These are phyloP conservation scores for Medicago ruthenica DNA, from an alignment of 306 rosid genomes.

Conservation along the genomic window DNA sequence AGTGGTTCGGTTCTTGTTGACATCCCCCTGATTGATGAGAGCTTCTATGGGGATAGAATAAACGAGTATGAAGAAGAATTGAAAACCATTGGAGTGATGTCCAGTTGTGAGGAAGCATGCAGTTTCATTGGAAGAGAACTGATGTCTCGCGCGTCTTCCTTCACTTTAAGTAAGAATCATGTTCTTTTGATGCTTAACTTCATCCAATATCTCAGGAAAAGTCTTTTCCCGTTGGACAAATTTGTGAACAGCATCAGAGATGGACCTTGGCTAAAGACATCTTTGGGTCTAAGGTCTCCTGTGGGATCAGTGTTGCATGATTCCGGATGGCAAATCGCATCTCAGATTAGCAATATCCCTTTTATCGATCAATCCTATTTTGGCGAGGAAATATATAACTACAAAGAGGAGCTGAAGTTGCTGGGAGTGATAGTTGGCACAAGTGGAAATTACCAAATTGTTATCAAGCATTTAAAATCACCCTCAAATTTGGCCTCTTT, in stretches of 20 bases:
- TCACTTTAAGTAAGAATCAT: slow-evolving; percentile 46
- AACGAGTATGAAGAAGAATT: slow-evolving; percentile 58
- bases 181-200: slow-evolving; percentile 61
- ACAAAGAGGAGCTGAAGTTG: slow-evolving; percentile 59
- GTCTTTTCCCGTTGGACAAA: slow-evolving; percentile 25
- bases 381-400: slow-evolving; percentile 55
- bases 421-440: slow-evolving; percentile 64
- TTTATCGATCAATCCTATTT: slow-evolving; percentile 56
- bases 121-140: slow-evolving; percentile 64
- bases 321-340: slow-evolving; percentile 60
- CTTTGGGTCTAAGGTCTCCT: slow-evolving; percentile 62
- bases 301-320: slow-evolving; percentile 60
- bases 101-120: slow-evolving; percentile 68
- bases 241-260: slow-evolving; percentile 54
- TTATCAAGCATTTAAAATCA: slow-evolving; percentile 57
- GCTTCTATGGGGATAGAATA: slow-evolving; percentile 57
- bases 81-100: slow-evolving; percentile 70
- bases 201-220: slow-evolving; percentile 54
- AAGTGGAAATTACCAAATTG: slow-evolving; percentile 40
- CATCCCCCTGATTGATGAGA: slow-evolving; percentile 66
- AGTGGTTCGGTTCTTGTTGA: slow-evolving; percentile 67
- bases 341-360: slow-evolving; percentile 65
- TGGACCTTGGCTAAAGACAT: slow-evolving; percentile 64
- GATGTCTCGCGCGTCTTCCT: slow-evolving; percentile 59
- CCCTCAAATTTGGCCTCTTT: slow-evolving; percentile 42